phyloP scores from a whole-genome alignment of 2,329 filamentous ascomycete species.

The Metarhizium robertsii region DNA sequence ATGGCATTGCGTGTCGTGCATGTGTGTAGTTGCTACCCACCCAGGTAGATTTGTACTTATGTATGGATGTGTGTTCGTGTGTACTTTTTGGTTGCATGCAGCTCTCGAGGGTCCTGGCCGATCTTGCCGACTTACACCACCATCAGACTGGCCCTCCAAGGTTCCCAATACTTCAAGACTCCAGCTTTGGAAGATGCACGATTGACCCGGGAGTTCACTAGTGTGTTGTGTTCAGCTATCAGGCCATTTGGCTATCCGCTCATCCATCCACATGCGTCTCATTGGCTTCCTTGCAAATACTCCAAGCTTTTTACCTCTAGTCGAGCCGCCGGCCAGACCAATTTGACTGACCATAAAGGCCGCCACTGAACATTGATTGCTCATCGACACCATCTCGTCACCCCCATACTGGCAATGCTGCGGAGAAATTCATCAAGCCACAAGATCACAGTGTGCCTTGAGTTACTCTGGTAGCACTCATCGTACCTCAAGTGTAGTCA shows the following conservation, averaged over 20 bases:
- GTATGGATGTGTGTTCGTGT: neutral
- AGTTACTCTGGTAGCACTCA: neutral
- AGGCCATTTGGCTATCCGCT: neutral
- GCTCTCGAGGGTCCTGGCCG: neutral
- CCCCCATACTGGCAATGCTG: neutral
- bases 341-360: neutral
- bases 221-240: neutral
- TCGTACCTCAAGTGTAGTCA: neutral
- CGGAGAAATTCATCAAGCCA: neutral
- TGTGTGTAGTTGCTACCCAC: too few species aligned
- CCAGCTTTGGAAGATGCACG: neutral
- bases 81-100: conserved; percentile 1
- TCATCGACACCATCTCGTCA: neutral
- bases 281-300: neutral
- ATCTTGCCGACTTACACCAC: conserved; percentile 4
- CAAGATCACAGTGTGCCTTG: conserved; percentile 1
- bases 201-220: neutral
- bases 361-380: neutral
- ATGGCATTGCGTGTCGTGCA: too few species aligned
- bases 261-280: neutral
- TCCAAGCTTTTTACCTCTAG: neutral
- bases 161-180: neutral
- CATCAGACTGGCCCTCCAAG: neutral
- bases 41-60: too few species aligned
- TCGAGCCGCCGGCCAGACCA: neutral